Percentiles rank a stretch among this genome's conserved stretches.
These are phyloP conservation scores for Penicillium sp. DNA, from an alignment of 2,329 filamentous ascomycete species.

Conservation along the genomic window DNA sequence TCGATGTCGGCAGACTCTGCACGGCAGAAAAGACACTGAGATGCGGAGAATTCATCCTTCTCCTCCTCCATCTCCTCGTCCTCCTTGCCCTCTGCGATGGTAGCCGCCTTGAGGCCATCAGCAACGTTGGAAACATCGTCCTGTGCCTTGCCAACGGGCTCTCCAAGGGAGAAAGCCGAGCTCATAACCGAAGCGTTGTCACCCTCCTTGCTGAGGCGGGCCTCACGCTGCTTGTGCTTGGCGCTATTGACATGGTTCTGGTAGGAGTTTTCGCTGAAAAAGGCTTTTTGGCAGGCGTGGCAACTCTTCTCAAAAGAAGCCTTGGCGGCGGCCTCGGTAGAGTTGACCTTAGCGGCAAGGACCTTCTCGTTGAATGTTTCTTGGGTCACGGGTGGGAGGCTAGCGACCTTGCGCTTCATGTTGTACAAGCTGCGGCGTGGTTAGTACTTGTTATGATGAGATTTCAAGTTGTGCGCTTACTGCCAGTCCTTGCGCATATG, in stretches of 20 bases:
- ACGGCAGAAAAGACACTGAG: slow-evolving; percentile 86
- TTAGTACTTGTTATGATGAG: not conserved
- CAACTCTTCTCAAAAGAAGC: slow-evolving; percentile 86
- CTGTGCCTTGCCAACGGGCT: slow-evolving; percentile 62
- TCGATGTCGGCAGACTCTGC: slow-evolving; percentile 72
- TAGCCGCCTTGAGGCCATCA: slow-evolving; percentile 71
- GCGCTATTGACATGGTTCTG: slow-evolving; percentile 88
- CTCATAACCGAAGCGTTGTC: slow-evolving; percentile 79
- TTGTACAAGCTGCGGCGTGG: slow-evolving; percentile 75
- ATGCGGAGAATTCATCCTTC: slow-evolving; percentile 48
- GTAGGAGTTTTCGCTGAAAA: slow-evolving; percentile 95
- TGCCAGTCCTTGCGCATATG: slow-evolving; percentile 99
- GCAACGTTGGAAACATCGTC: slow-evolving; percentile 78
- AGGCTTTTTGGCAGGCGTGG: slow-evolving; percentile 81
- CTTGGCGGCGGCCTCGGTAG: slow-evolving; percentile 80
- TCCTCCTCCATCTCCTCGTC: slow-evolving; percentile 44
- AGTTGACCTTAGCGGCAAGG: slow-evolving; percentile 80
- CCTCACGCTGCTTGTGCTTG: slow-evolving; percentile 76
- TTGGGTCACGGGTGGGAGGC: slow-evolving; percentile 84
- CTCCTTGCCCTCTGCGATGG: slow-evolving; percentile 54
- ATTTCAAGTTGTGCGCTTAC: slow-evolving; percentile 56
- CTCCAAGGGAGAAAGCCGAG: slow-evolving; percentile 87
- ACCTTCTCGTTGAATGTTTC: slow-evolving; percentile 97
- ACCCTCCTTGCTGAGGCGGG: slow-evolving; percentile 48
- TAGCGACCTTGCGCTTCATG: slow-evolving; percentile 88